Conservation (phyloP, 768 basidiomycete genomes). For the Omphalotus guepiniiformis region DNA sequence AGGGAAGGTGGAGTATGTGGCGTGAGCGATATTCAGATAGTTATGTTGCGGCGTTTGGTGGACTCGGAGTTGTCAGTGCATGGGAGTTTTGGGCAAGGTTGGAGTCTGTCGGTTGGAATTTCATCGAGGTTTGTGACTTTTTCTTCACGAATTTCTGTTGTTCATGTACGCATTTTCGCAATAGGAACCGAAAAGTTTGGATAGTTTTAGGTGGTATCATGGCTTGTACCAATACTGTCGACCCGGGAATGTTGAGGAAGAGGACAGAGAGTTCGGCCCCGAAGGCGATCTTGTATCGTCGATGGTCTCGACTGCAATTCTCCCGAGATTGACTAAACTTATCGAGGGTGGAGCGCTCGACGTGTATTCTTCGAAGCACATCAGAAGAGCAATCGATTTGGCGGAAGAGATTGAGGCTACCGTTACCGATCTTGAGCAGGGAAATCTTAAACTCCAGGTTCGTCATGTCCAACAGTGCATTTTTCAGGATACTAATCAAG, state of each 20-base stretch:
- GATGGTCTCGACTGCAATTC: slow-evolving; percentile 81
- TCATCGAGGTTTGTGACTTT: slow-evolving; percentile 57
- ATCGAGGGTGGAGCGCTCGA: slow-evolving; percentile 81
- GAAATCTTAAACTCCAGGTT: slow-evolving; percentile 64
- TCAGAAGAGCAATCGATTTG: slow-evolving; percentile 64
- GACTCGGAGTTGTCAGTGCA: slow-evolving; percentile 57
- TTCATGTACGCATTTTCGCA: slow-evolving; percentile 5
- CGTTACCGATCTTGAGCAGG: slow-evolving; percentile 41
- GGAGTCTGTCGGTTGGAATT: slow-evolving; percentile 85
- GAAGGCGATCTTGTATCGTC: slow-evolving; percentile 86
- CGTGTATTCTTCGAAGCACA: slow-evolving; percentile 66
- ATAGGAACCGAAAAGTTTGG: slow-evolving; percentile 54
- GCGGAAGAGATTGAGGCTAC: slow-evolving; percentile 78
- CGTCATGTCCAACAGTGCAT: slow-evolving; percentile 14
- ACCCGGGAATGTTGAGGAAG: slow-evolving; percentile 38
- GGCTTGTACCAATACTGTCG: slow-evolving; percentile 76
- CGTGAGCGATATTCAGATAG: slow-evolving; percentile 71
- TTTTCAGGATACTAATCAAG: not conserved
- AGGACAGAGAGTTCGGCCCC: slow-evolving; percentile 62
- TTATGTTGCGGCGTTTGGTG: slow-evolving; percentile 81
- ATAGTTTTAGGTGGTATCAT: slow-evolving; percentile 82
- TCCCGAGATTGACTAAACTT: slow-evolving; percentile 68
- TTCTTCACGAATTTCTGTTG: not conserved
- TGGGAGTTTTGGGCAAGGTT: slow-evolving; percentile 77
- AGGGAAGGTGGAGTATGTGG: slow-evolving; percentile 71